Evolutionary conservation across 805 yeast genomes (phyloP).

Genomic region (Naumovozyma dairenensis): DNA sequence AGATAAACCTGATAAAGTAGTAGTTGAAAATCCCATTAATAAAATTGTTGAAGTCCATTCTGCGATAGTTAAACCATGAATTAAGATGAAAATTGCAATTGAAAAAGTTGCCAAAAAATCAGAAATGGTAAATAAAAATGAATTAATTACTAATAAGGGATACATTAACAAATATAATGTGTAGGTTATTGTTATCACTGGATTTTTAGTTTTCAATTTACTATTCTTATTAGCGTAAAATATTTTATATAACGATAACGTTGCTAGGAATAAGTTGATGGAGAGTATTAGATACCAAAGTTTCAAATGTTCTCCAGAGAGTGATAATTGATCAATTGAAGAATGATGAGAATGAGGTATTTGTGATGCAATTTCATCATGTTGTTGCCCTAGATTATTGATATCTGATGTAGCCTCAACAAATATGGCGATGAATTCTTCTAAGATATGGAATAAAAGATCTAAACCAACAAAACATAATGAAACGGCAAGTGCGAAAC

Average conservation of each 20-base stretch:
- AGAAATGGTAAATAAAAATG: slow-evolving; percentile 12
- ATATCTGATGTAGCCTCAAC: slow-evolving; percentile 21
- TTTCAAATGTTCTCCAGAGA: slow-evolving; percentile 7
- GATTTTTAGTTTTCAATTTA: slow-evolving; percentile 26
- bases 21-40: slow-evolving; percentile 28
- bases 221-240: slow-evolving; percentile 23
- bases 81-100: slow-evolving; percentile 22
- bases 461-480: slow-evolving; percentile 87
- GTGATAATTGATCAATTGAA: slow-evolving; percentile 1
- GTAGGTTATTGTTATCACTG: slow-evolving; percentile 25
- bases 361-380: slow-evolving; percentile 25
- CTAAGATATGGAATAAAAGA: slow-evolving; percentile 75
- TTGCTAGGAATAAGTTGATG: slow-evolving; percentile 16
- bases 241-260: slow-evolving; percentile 17
- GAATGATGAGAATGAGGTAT: slow-evolving; percentile 29
- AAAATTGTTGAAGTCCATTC: slow-evolving; percentile 29
- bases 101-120: slow-evolving; percentile 24
- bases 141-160: slow-evolving; percentile 16
- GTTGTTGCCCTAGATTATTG: too few species aligned
- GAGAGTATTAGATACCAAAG: slow-evolving; percentile 22
- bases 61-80: slow-evolving; percentile 27
- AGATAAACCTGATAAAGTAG: slow-evolving; percentile 16
- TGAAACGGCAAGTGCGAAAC: slow-evolving; percentile 78
- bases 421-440: slow-evolving; percentile 46
- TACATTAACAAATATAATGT: slow-evolving; percentile 20